Evolutionary conservation across 2,329 filamentous ascomycete species (phyloP).

Genomic region (Fusarium sterilihyphosum): DNA sequence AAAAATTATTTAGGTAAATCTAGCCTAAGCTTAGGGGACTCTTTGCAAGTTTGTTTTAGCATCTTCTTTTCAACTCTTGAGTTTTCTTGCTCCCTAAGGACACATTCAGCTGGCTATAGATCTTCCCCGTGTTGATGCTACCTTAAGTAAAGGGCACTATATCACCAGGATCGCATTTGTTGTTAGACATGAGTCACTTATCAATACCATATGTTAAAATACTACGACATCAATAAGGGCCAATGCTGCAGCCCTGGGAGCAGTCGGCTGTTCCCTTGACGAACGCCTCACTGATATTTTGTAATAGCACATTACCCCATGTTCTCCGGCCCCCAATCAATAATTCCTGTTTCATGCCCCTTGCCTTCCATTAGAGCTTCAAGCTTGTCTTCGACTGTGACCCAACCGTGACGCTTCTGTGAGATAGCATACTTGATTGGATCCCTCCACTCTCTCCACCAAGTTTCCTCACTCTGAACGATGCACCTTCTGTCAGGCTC

Average conservation of each 20-base stretch:
- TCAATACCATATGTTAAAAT: neutral
- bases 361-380: slow-evolving; percentile 63
- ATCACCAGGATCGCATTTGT: neutral
- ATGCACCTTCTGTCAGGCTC: slow-evolving; percentile 57
- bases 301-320: neutral
- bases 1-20: too few species aligned
- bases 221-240: neutral
- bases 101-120: neutral
- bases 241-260: neutral
- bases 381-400: slow-evolving; percentile 64
- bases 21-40: too few species aligned
- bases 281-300: neutral
- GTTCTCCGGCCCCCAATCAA: slow-evolving; percentile 58
- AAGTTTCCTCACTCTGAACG: slow-evolving; percentile 66
- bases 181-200: neutral
- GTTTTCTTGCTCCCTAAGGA: neutral
- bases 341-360: slow-evolving; percentile 47
- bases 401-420: slow-evolving; percentile 52
- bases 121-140: neutral
- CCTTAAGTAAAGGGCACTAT: neutral
- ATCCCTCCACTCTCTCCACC: slow-evolving; percentile 58
- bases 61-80: too few species aligned
- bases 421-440: slow-evolving; percentile 57
- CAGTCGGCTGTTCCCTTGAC: neutral
- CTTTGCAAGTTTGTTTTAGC: too few species aligned